phyloP scores from a whole-genome alignment of 805 yeast genomes.

The Candida verbasci region DNA sequence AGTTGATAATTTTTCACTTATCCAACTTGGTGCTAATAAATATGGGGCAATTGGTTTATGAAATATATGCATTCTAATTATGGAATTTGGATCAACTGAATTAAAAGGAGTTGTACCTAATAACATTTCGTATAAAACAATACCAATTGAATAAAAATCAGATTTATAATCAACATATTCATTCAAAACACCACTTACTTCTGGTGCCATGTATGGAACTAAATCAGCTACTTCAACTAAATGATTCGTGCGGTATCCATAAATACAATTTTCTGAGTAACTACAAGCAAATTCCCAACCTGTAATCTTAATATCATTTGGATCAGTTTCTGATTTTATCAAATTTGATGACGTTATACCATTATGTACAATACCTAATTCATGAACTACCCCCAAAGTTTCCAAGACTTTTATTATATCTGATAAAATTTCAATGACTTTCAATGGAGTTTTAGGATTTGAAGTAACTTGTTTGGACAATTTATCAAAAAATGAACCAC shows the following conservation, averaged over 20 bases:
- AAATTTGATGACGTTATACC: conserved; percentile 40
- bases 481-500: conserved; percentile 3
- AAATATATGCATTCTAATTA: conserved; percentile 37
- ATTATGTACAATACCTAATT: conserved; percentile 43
- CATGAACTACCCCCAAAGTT: conserved; percentile 28
- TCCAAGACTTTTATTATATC: conserved; percentile 21
- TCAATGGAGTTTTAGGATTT: conserved; percentile 14
- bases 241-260: conserved; percentile 40
- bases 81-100: conserved; percentile 32
- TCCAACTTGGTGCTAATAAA: conserved; percentile 21
- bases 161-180: conserved; percentile 42
- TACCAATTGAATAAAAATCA: conserved; percentile 47
- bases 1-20: conserved; percentile 25
- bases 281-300: conserved; percentile 50
- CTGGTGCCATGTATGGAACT: conserved; percentile 49
- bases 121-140: conserved; percentile 46
- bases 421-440: conserved; percentile 17
- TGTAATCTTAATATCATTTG: conserved; percentile 29
- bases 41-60: conserved; percentile 40
- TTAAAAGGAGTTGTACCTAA: conserved; percentile 43
- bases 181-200: conserved; percentile 36
- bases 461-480: conserved; percentile 4
- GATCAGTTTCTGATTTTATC: conserved; percentile 15
- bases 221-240: conserved; percentile 32
- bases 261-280: conserved; percentile 37